Base-by-base conservation (phyloP, 345 rosid species). In the Turnera subulata region DNA sequence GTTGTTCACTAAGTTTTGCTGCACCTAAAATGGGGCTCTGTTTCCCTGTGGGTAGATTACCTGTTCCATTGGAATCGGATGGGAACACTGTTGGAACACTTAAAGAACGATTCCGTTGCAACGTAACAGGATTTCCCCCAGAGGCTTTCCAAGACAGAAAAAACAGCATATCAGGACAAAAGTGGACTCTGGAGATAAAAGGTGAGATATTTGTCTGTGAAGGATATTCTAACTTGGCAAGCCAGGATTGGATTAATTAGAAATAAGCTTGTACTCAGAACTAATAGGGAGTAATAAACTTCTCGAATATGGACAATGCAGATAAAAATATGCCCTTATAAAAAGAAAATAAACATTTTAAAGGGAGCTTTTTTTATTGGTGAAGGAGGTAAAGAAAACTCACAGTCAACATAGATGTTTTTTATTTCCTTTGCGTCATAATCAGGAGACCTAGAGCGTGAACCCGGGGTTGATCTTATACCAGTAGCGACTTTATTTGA, bases 371-470 rank as follows among this genome's bases (percentile, higher is more conserved):
- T n/a, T n/a, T n/a, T 8, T 29, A 46, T 15, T 32, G 42, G 47
- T 16, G 48, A 39, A 47, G 46, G 33, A 46, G 6, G 16, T 40
- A 44, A 15, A 46, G 6, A 11, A 44, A 38, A 87, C 97, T 84
- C 83, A 93, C 99, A 76, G 65, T 93, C 99, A 32, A 93, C 80
- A 63, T 90, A 93, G 72, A 93, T 93, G 76, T 83, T 93, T 79
- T 93, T 93, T 56, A 93, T 93, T 61, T 87, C 97, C 61, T 84
- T 85, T 18, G 73, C 61, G 48, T 87, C 92, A 47, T 70, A 82
- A 40, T 89, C 90, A 52, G 91, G 92, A 64, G 96, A 87, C 44
- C 68, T 54, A 46, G 81, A 74, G 51, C 73, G 66, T 46, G 62
- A 55, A 44, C 69, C 62, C 37, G 69, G 35, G 58, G 70, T 59